A percentile compares a stretch with the other conserved stretches of the same genome.
These are phyloP conservation scores for Termitomyces heimii DNA, from an alignment of 768 basidiomycete genomes.

Conservation along the genomic window DNA sequence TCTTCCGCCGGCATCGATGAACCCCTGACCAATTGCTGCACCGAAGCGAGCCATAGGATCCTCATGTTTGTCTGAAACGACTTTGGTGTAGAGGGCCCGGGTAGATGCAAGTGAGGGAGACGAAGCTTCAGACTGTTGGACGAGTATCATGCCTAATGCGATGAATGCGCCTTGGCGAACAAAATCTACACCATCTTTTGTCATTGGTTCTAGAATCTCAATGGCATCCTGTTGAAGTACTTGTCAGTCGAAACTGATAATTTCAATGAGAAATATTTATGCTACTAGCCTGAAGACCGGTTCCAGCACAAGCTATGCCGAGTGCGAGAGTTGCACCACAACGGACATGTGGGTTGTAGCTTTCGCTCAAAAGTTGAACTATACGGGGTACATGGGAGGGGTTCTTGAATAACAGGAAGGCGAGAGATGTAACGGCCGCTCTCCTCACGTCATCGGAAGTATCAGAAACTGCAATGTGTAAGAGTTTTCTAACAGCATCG, in stretches of 20 bases:
- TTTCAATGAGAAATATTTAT: neutral
- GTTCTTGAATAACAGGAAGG: slow-evolving; percentile 96
- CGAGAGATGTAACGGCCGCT: slow-evolving; percentile 92
- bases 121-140: slow-evolving; percentile 91
- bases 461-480: slow-evolving; percentile 97
- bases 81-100: slow-evolving; percentile 83
- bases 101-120: slow-evolving; percentile 76
- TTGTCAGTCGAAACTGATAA: neutral
- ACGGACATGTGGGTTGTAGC: slow-evolving; percentile 97
- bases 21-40: slow-evolving; percentile 90
- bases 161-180: slow-evolving; percentile 97
- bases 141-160: slow-evolving; percentile 93
- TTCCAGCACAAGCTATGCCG: slow-evolving; percentile 96
- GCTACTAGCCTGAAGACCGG: slow-evolving; percentile 74
- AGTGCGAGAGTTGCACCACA: slow-evolving; percentile 95
- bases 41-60: slow-evolving; percentile 99
- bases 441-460: slow-evolving; percentile 96
- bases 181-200: slow-evolving; percentile 96
- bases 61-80: slow-evolving; percentile 94
- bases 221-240: slow-evolving; percentile 70
- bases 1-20: slow-evolving; percentile 96
- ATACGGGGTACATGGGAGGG: slow-evolving; percentile 94
- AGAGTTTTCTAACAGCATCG: slow-evolving; percentile 80
- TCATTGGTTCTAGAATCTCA: slow-evolving; percentile 96
- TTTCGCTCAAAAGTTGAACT: slow-evolving; percentile 94